Percentiles rank a stretch among this genome's conserved stretches.
Evolutionary conservation across 2,329 filamentous ascomycete genomes (phyloP).

Genomic region (Eutypa lata): DNA sequence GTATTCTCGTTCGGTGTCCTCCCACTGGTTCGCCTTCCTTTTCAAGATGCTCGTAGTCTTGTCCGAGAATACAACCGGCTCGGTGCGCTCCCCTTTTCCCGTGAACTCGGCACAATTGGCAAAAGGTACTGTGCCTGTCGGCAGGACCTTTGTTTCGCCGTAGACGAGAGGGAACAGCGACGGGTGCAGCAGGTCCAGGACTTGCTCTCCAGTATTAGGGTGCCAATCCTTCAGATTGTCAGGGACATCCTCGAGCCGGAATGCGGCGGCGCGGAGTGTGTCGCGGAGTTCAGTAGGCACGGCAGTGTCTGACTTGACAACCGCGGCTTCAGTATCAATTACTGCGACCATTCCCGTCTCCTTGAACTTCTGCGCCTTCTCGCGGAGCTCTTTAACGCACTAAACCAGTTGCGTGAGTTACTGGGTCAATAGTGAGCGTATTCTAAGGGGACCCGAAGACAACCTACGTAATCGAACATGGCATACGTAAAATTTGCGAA

Average conservation of each 20-base stretch:
- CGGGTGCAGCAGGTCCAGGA: conserved; percentile 62
- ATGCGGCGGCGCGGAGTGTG: conserved; percentile 40
- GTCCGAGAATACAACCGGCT: not conserved
- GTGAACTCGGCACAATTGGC: conserved; percentile 21
- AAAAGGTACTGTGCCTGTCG: conserved; percentile 31
- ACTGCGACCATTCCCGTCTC: conserved; percentile 35
- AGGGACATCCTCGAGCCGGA: conserved; percentile 47
- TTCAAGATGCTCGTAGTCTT: not conserved
- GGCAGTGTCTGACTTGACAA: conserved; percentile 51
- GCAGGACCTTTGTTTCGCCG: conserved; percentile 41
- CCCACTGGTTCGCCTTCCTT: not conserved
- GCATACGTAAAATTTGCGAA: conserved; percentile 25
- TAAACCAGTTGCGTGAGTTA: conserved; percentile 1
- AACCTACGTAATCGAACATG: conserved; percentile 35
- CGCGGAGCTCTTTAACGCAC: conserved; percentile 40
- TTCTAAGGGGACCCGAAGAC: not conserved
- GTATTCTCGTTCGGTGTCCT: not conserved
- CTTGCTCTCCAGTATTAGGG: conserved; percentile 51
- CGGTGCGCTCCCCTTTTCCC: conserved; percentile 27
- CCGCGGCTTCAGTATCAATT: conserved; percentile 36
- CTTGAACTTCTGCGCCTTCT: conserved; percentile 41
- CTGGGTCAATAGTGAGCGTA: not conserved
- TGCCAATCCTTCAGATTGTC: conserved; percentile 57
- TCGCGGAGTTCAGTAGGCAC: conserved; percentile 36
- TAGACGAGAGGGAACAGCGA: conserved; percentile 61